Percentiles rank a stretch among this genome's conserved stretches.
Evolutionary conservation across 805 yeast genomes (phyloP).

Genomic region (Wickerhamomyces sydowiorum): DNA sequence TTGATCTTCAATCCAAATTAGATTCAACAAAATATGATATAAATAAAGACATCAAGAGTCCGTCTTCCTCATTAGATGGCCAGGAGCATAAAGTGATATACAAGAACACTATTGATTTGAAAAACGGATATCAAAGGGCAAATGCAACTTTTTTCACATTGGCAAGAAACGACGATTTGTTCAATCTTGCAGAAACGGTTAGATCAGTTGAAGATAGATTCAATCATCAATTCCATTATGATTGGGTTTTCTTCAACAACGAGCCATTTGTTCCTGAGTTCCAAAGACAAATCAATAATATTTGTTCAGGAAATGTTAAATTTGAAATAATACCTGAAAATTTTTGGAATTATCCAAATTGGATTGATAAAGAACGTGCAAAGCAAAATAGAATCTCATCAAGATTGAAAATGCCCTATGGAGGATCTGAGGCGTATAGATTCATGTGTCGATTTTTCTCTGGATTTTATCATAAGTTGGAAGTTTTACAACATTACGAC

Average conservation of each 20-base stretch:
- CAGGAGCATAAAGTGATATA: conserved; percentile 10
- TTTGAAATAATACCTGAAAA: conserved; percentile 38
- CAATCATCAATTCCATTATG: conserved; percentile 65
- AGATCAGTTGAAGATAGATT: conserved; percentile 74
- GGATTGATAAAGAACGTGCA: conserved; percentile 32
- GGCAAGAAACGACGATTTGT: conserved; percentile 58
- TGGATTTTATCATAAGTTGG: conserved; percentile 51
- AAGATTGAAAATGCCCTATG: conserved; percentile 35
- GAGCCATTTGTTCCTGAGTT: conserved; percentile 37
- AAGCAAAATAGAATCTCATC: conserved; percentile 22
- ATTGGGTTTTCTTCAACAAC: conserved; percentile 70
- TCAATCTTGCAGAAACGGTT: conserved; percentile 46
- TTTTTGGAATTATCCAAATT: conserved; percentile 43
- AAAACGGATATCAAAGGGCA: conserved; percentile 29
- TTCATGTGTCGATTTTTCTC: conserved; percentile 74
- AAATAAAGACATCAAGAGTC: conserved; percentile 8
- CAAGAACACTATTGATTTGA: conserved; percentile 44
- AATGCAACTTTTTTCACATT: conserved; percentile 65
- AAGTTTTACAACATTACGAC: conserved; percentile 38
- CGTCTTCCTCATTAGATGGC: neutral
- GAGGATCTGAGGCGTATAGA: conserved; percentile 44
- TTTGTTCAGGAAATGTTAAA: conserved; percentile 35
- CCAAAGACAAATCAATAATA: conserved; percentile 22
- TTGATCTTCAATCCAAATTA: conserved; percentile 14
- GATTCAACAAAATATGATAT: conserved; percentile 12